Conservation (phyloP, 768 basidiomycete species). For the Pseudohyphozyma bogoriensis region DNA sequence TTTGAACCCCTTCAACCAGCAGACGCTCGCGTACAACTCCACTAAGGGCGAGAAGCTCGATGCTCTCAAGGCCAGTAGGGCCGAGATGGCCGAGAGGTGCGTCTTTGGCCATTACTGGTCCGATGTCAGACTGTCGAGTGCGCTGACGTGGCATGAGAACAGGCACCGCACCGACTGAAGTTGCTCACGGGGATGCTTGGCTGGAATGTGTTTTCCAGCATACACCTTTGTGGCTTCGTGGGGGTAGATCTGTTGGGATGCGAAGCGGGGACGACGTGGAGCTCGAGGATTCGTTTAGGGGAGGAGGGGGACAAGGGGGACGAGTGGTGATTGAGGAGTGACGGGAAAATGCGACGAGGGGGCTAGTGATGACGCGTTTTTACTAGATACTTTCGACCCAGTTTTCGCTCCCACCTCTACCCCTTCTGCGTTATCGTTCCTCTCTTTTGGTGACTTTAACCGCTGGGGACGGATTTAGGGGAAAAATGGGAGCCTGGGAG, state of each 20-base stretch:
- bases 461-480: not conserved
- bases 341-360: constrained; percentile 42
- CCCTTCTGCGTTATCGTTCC: not conserved
- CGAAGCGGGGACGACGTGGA: too few relatives aligned
- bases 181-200: too few relatives aligned
- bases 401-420: not conserved
- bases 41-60: constrained; percentile 42
- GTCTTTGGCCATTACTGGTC: not conserved
- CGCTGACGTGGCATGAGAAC: not conserved
- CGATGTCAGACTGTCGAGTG: not conserved
- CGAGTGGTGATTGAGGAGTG: too few relatives aligned
- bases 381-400: not conserved
- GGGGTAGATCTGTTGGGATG: too few relatives aligned
- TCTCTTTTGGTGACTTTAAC: not conserved
- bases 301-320: too few relatives aligned
- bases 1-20: constrained; percentile 41
- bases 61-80: constrained; percentile 35
- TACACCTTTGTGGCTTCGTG: too few relatives aligned
- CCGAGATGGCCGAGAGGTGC: constrained; percentile 9
- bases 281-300: too few relatives aligned
- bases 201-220: too few relatives aligned
- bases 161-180: too few relatives aligned
- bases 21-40: constrained; percentile 35
- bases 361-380: constrained; percentile 14
- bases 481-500: not conserved